Percentiles rank a stretch among this genome's conserved stretches.
Conservation (phyloP, 305 asterid genomes). For the Fraxinus nigra region DNA sequence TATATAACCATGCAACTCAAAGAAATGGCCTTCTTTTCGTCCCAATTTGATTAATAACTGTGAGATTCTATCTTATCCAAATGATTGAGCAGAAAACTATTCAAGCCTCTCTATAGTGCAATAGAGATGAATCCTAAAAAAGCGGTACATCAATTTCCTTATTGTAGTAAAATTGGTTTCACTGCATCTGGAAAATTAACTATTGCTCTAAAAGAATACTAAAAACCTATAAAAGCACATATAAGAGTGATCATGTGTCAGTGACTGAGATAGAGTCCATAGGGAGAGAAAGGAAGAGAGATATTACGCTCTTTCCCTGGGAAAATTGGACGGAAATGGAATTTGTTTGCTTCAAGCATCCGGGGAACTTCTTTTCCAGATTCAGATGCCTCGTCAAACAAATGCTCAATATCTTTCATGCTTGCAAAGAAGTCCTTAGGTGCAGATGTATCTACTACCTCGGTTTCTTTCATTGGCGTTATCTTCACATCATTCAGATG, state of each 20-base stretch:
- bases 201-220: background rate
- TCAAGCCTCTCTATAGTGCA: background rate
- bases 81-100: background rate
- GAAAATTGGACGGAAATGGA: slow-evolving; percentile 85
- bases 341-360: slow-evolving; percentile 97
- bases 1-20: background rate
- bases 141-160: background rate
- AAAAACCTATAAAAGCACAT: background rate
- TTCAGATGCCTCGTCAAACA: slow-evolving; percentile 83
- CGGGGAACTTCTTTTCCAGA: slow-evolving; percentile 94
- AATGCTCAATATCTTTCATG: slow-evolving; percentile 77
- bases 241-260: background rate
- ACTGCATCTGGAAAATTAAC: background rate
- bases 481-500: slow-evolving; percentile 52
- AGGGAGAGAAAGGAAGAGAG: slow-evolving; percentile 25
- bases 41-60: background rate
- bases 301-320: slow-evolving; percentile 67
- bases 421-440: slow-evolving; percentile 81
- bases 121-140: background rate
- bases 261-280: background rate
- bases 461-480: slow-evolving; percentile 49
- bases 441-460: slow-evolving; percentile 57
- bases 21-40: slow-evolving; percentile 2
- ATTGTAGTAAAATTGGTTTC: background rate
- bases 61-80: background rate